phyloP scores from a whole-genome alignment of 768 basidiomycete species.

The Leccinum longicurvipes region DNA sequence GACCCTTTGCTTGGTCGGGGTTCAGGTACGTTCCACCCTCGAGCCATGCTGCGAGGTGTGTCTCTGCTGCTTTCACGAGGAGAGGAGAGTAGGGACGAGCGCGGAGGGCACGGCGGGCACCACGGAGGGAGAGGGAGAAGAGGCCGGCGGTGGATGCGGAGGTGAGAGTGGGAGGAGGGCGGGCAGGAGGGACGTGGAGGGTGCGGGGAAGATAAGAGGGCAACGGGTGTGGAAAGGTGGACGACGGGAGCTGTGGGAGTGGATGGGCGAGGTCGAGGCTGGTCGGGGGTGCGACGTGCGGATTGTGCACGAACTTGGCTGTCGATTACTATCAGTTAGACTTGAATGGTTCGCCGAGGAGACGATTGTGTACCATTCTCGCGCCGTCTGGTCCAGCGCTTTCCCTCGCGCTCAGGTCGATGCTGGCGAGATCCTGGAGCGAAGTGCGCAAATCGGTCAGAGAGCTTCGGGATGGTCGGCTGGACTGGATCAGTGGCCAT shows the following conservation, averaged over 20 bases:
- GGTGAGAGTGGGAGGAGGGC: conserved; percentile 42
- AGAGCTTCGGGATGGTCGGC: conserved; percentile 49
- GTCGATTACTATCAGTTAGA: no score
- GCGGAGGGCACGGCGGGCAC: conserved; percentile 66
- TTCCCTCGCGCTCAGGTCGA: conserved; percentile 76
- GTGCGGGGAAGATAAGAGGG: conserved; percentile 68
- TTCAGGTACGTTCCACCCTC: conserved; percentile 52
- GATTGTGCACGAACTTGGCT: conserved; percentile 74
- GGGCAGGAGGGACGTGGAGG: conserved; percentile 45
- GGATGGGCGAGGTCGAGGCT: conserved; percentile 51
- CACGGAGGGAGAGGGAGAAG: conserved; percentile 73
- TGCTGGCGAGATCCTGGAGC: no score
- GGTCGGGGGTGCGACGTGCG: conserved; percentile 64
- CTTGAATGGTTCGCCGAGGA: no score
- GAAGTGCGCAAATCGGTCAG: conserved; percentile 55
- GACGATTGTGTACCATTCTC: conserved; percentile 85
- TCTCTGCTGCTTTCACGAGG: conserved; percentile 68
- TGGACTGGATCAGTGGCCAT: no score
- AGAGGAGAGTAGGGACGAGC: conserved; percentile 47
- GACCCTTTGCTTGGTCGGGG: conserved; percentile 41
- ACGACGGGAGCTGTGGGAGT: conserved; percentile 35
- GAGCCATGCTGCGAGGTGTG: conserved; percentile 63
- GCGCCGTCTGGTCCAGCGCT: conserved; percentile 71
- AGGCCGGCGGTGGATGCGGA: conserved; percentile 65
- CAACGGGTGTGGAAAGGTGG: conserved; percentile 76